phyloP scores from a whole-genome alignment of 2,329 filamentous ascomycete species.

The Colletotrichum ledebouriae region DNA sequence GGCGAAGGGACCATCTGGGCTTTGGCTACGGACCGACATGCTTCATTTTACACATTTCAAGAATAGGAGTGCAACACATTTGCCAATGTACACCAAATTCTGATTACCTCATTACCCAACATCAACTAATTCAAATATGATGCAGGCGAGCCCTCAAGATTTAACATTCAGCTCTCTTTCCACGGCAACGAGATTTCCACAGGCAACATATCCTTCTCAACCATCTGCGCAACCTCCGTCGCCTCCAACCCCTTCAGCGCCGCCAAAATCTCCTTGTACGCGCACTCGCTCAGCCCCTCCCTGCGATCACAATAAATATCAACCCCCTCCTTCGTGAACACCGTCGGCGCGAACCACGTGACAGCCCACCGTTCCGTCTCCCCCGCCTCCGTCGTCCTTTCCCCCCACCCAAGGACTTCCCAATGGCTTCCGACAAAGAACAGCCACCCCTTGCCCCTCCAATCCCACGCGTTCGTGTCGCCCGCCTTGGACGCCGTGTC shows the following conservation, averaged over 20 bases:
- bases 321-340: slow-evolving; percentile 86
- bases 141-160: not conserved
- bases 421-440: slow-evolving; percentile 80
- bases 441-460: slow-evolving; percentile 83
- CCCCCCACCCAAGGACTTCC: slow-evolving; percentile 85
- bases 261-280: slow-evolving; percentile 67
- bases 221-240: slow-evolving; percentile 66
- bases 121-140: no score
- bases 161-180: slow-evolving; percentile 48
- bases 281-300: slow-evolving; percentile 70
- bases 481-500: slow-evolving; percentile 61
- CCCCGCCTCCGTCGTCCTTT: slow-evolving; percentile 57
- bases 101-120: not conserved
- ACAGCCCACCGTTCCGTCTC: slow-evolving; percentile 77
- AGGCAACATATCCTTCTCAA: slow-evolving; percentile 62
- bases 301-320: slow-evolving; percentile 80
- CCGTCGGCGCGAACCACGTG: slow-evolving; percentile 85
- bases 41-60: no score
- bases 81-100: no score
- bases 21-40: no score
- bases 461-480: slow-evolving; percentile 71
- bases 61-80: no score
- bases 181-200: slow-evolving; percentile 68
- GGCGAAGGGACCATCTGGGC: no score
- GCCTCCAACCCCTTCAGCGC: slow-evolving; percentile 68